Evolutionary conservation across 176 grass and related monocot species (phyloP).

Genomic region (Eleusine indica): DNA sequence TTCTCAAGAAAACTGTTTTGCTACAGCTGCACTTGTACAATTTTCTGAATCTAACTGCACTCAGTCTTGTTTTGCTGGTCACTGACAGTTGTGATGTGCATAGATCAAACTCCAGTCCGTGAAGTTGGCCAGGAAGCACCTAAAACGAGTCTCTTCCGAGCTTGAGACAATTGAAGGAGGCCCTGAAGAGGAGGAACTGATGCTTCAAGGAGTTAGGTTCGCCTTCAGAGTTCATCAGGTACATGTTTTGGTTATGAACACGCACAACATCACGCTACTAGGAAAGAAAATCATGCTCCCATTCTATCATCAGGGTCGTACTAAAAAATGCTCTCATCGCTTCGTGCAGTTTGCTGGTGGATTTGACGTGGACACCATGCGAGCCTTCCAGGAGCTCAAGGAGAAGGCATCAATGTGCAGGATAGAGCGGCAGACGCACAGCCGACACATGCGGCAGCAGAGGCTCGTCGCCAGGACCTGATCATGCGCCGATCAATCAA

Average conservation of each 20-base stretch:
- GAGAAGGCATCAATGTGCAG: conserved; percentile 79
- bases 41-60: neutral
- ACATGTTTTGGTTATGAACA: neutral
- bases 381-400: conserved; percentile 95
- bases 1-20: neutral
- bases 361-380: conserved; percentile 94
- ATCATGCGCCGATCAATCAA: neutral
- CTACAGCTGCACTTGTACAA: neutral
- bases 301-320: neutral
- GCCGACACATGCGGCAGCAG: conserved; percentile 51
- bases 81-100: conserved; percentile 36
- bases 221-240: conserved; percentile 99
- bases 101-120: conserved; percentile 86
- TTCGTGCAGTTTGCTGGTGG: conserved; percentile 82
- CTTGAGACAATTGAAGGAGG: conserved; percentile 61
- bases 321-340: neutral
- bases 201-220: conserved; percentile 93
- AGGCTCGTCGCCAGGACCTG: conserved; percentile 63
- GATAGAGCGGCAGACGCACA: conserved; percentile 56
- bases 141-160: conserved; percentile 90
- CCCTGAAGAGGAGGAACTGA: conserved; percentile 92
- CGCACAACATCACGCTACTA: neutral
- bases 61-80: neutral
- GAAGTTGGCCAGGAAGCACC: conserved; percentile 85
- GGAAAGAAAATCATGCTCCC: neutral